phyloP scores from a whole-genome alignment of 192 early-diverging fungal species.

The Coemansia sp. region DNA sequence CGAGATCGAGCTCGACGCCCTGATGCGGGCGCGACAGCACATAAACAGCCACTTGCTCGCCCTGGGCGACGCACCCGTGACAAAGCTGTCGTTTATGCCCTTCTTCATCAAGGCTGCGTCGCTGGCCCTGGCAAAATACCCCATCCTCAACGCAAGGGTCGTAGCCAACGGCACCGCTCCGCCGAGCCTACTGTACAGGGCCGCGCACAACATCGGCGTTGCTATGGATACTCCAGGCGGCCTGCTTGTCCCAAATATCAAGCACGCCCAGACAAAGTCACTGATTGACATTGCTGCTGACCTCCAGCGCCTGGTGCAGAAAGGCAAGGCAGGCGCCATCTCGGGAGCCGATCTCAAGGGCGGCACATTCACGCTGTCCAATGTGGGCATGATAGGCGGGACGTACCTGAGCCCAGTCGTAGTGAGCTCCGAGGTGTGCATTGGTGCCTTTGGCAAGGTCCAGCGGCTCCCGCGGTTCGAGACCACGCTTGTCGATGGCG shows the following conservation, averaged over 20 bases:
- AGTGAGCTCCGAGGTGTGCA: slow-evolving; percentile 86
- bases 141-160: slow-evolving; percentile 83
- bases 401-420: slow-evolving; percentile 87
- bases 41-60: slow-evolving; percentile 69
- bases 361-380: slow-evolving; percentile 92
- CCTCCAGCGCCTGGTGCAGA: slow-evolving; percentile 69
- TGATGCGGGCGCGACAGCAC: slow-evolving; percentile 61
- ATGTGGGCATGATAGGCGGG: slow-evolving; percentile 95
- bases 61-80: slow-evolving; percentile 53
- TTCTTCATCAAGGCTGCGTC: slow-evolving; percentile 93
- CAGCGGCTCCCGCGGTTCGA: slow-evolving; percentile 82
- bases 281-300: slow-evolving; percentile 91
- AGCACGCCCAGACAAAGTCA: slow-evolving; percentile 84
- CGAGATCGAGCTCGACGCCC: slow-evolving; percentile 78
- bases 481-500: slow-evolving; percentile 35
- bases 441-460: slow-evolving; percentile 87
- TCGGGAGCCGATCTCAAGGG: slow-evolving; percentile 70
- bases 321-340: slow-evolving; percentile 66
- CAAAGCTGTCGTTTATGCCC: slow-evolving; percentile 93
- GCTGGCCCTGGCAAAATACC: slow-evolving; percentile 79
- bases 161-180: slow-evolving; percentile 37
- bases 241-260: slow-evolving; percentile 92
- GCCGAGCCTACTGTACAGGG: slow-evolving; percentile 73
- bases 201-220: slow-evolving; percentile 88
- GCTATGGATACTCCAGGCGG: slow-evolving; percentile 99